Base-by-base conservation (phyloP, 2,329 filamentous ascomycete genomes). In the Incumbomyces lentus region DNA sequence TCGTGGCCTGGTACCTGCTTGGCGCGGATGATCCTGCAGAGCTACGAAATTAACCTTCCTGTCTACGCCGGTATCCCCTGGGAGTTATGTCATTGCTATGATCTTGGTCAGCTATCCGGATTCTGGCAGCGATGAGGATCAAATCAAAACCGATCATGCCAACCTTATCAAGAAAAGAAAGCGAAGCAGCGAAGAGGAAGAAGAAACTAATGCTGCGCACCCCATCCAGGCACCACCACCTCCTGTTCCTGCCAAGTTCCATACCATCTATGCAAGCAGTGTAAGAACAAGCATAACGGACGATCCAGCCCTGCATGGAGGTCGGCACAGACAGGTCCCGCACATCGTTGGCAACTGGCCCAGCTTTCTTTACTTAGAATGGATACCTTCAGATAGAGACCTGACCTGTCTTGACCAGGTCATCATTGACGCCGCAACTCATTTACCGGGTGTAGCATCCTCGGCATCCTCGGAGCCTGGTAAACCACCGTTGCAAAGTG, bases 281-380 rank as follows among this genome's bases (percentile, higher is more conserved):
- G 81, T 85, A 43, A 80, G 90, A 52, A 72, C 84, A 52, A 86
- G 84, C 64, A 82, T 82, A 34, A 74, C 72, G 56, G 92, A 96
- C 65, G 84, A 95, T 60, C 88, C 90, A 1, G 73, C 74, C 49
- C 71, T 96, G 48, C 92, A 98, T 63, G 84, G 83, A 29, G 92
- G 92, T 45, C 81, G 90, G 38, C 86, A 82, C 60, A 78, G 92
- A 35, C 76, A 82, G 48, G 84, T 80, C 40, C 89, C 90, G 18
- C 92, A 98, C 65, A 72, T 90, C 19, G 78, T 81, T 49, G 92
- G 92, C 50, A 86, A 88, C 63, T 98, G 92, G 92, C 87, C 90
- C 1, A 87, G 82, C 30, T 90, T 96, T 65, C 62, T 96, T 38
- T 96, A 94, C 63, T 72, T 95, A 47, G 90, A 96, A 69, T 98